A percentile compares a stretch with the other conserved stretches of the same genome.
Conservation (phyloP, 495 filamentous ascomycete species). For the Penicillium mononematosum region DNA sequence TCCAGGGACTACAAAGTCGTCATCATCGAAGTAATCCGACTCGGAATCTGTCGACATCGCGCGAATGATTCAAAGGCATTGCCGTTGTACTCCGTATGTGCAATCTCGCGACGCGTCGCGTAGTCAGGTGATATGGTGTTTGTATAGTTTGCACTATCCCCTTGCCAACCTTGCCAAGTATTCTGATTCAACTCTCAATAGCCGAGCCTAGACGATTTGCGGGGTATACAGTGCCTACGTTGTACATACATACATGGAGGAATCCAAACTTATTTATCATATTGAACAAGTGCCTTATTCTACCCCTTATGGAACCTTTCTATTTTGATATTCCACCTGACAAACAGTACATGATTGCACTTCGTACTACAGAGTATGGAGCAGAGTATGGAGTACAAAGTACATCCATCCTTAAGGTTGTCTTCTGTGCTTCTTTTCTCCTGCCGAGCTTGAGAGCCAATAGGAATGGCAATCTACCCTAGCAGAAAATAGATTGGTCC, state of each 20-base stretch:
- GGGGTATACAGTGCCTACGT: background rate
- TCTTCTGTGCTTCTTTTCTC: background rate
- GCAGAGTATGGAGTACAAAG: too few species aligned
- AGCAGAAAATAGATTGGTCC: slow-evolving; percentile 4
- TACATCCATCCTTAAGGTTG: background rate
- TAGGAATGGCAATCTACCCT: background rate
- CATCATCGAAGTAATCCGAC: slow-evolving; percentile 31
- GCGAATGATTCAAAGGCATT: background rate
- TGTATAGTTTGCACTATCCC: slow-evolving; percentile 15
- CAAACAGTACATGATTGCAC: background rate
- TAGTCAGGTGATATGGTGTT: slow-evolving; percentile 18
- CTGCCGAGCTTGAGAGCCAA: background rate
- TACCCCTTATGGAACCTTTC: background rate
- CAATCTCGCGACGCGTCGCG: slow-evolving; percentile 18
- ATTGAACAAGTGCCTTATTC: background rate
- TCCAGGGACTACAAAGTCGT: slow-evolving; percentile 35
- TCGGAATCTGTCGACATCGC: slow-evolving; percentile 26
- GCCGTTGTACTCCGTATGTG: background rate
- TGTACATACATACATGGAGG: background rate
- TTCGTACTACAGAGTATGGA: background rate
- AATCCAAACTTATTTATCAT: background rate
- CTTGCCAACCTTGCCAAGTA: background rate
- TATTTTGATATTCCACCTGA: background rate
- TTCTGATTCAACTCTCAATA: background rate
- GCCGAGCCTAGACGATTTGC: background rate